Evolutionary conservation across 2,329 filamentous ascomycete species (phyloP).

Genomic region (Colletotrichum destructivum): DNA sequence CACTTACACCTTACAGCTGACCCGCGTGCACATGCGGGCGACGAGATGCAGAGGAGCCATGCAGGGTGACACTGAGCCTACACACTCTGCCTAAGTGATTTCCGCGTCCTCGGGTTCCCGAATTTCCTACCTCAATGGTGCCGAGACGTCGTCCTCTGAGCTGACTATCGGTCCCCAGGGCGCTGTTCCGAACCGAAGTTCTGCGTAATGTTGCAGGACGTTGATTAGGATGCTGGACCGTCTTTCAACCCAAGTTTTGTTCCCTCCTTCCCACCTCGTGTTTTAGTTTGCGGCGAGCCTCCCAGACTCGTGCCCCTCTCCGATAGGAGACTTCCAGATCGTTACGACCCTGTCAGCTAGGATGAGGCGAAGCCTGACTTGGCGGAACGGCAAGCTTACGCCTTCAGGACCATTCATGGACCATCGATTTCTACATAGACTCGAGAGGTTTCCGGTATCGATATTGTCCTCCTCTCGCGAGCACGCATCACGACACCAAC

Average conservation of each 20-base stretch:
- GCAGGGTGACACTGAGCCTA: slow-evolving; percentile 40
- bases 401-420: slow-evolving; percentile 15
- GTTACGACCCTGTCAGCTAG: slow-evolving; percentile 22
- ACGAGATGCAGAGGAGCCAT: slow-evolving; percentile 39
- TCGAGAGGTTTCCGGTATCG: neutral
- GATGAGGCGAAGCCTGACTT: slow-evolving; percentile 36
- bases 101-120: slow-evolving; percentile 11
- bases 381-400: slow-evolving; percentile 31
- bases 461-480: neutral
- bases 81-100: slow-evolving; percentile 23
- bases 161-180: neutral
- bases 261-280: neutral
- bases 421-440: neutral
- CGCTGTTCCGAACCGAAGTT: neutral
- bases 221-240: neutral
- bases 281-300: slow-evolving; percentile 11
- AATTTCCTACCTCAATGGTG: slow-evolving; percentile 14
- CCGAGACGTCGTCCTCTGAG: slow-evolving; percentile 10
- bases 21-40: slow-evolving; percentile 39
- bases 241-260: neutral
- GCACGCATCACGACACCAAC: neutral
- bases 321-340: slow-evolving; percentile 1
- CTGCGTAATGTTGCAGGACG: slow-evolving; percentile 3
- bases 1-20: slow-evolving; percentile 41
- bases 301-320: slow-evolving; percentile 9